Evolutionary conservation across 2,329 filamentous ascomycete genomes (phyloP), one percentile per base, ranked within the genome.

Genomic region (Zymoseptoria tritici): DNA sequence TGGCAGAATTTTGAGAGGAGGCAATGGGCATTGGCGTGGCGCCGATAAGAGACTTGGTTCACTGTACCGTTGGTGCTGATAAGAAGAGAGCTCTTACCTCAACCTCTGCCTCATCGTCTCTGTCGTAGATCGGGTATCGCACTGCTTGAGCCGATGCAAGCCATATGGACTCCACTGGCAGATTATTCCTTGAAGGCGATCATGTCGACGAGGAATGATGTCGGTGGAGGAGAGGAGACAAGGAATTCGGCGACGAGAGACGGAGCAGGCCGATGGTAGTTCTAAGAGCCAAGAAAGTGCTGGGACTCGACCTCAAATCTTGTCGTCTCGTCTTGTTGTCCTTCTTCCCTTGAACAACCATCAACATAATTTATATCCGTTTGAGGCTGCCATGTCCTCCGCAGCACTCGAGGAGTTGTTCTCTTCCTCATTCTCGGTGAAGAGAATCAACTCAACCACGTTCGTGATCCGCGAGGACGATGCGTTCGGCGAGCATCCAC

Each of bases 381-480:
- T 8, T 9, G 26, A 9, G 26, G 8, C 26, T 42, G 36, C 36
- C 4, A 42, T 42, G 36, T 42, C 16, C 36, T 42, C 16, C 11
- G 4, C 36, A 4, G 36, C 36, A 42, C 16, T 42, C 36, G 36
- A 42, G 16, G 36, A 42, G 36, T 42, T 16, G 9, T 6, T 13
- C 9, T 11, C 36, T 13, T 29, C 67, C 9, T 71, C 70, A 26
- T 78, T 79, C 64, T 65, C 69, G n/a, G 69, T 67, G 52, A 64
- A 62, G 20, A 69, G 70, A 6, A 63, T 80, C 22, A 80, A 79
- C 60, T 6, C 42, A 2, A 72, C 78, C 1, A 80, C 78, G 0
- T 80, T 79, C 61, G 66, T 76, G 8, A 70, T 80, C 21, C 66
- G 72, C 16, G 78, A 80, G 64, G 71, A 77, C 58, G 78, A 80